Conservation (phyloP, 2,329 filamentous ascomycete species). For the Diaporthe batatas region DNA sequence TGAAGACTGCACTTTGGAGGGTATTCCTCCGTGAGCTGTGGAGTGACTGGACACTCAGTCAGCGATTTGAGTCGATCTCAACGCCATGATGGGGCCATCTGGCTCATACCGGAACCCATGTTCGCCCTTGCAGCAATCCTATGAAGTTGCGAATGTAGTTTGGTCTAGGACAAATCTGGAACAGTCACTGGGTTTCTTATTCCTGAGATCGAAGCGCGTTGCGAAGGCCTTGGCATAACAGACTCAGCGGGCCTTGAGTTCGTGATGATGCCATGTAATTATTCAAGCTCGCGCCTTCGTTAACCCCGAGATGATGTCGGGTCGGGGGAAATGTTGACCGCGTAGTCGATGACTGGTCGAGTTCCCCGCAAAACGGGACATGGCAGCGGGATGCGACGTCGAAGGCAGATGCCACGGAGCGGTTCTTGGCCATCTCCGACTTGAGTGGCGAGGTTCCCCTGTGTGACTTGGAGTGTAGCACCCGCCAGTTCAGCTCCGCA, state of each 20-base stretch:
- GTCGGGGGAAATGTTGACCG: constrained; percentile 1
- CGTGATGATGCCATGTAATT: background rate
- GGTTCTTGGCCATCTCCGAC: background rate
- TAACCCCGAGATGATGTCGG: background rate
- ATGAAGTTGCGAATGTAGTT: too few species aligned
- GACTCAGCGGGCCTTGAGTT: background rate
- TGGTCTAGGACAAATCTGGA: background rate
- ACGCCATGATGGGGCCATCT: background rate
- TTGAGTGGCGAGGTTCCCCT: background rate
- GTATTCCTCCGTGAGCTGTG: constrained; percentile 20
- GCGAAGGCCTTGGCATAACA: background rate
- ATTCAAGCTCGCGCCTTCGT: background rate
- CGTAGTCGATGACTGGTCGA: background rate
- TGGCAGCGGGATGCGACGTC: constrained; percentile 8
- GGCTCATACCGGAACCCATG: constrained; percentile 39
- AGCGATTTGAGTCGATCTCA: background rate
- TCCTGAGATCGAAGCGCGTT: background rate
- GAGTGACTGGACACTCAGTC: constrained; percentile 17
- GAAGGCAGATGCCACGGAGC: background rate
- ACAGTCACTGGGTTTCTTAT: background rate
- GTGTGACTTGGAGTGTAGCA: too few species aligned
- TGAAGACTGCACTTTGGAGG: constrained; percentile 37
- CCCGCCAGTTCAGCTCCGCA: background rate
- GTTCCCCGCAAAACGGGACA: constrained; percentile 12
- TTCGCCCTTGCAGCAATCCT: background rate